Conservation (phyloP, 352 stramenopile species). For the Saprolegnia diclina region DNA sequence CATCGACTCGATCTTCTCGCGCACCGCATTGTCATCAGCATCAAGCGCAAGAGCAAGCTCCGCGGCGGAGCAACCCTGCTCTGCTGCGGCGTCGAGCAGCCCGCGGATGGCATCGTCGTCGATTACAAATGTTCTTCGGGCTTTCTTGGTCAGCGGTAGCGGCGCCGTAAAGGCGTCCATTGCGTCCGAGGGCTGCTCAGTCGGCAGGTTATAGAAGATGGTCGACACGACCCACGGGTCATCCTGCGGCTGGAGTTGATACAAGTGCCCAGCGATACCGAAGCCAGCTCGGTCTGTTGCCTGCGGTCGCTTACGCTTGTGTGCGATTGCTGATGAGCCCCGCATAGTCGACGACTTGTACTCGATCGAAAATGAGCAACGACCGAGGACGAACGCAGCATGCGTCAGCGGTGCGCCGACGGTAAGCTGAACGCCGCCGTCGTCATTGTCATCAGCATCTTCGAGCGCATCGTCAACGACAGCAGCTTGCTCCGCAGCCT, state of each 20-base stretch:
- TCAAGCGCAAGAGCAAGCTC: background rate
- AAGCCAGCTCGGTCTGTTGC: background rate
- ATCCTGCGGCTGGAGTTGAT: background rate
- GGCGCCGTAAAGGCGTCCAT: too few relatives aligned
- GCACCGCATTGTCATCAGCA: background rate
- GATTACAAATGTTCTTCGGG: background rate
- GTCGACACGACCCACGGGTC: slow-evolving; percentile 14
- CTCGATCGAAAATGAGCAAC: background rate
- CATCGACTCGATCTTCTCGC: background rate
- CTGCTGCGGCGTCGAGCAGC: background rate
- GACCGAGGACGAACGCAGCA: slow-evolving; percentile 11
- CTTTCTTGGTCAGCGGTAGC: background rate
- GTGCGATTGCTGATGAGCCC: background rate
- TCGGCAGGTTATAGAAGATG: background rate
- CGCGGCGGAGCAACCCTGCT: background rate
- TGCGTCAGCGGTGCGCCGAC: slow-evolving; percentile 11
- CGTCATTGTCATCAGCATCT: background rate
- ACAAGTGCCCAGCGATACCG: slow-evolving; percentile 4
- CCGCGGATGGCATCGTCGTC: background rate
- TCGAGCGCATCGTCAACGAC: background rate
- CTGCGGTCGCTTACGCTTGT: background rate
- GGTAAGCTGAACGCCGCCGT: background rate
- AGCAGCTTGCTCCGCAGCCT: slow-evolving; percentile 11
- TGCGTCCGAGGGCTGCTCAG: background rate
- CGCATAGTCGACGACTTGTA: background rate